These are phyloP conservation scores for Euphrasia confusa DNA, from an alignment of 257 asterid genomes.

Conservation along the genomic window DNA sequence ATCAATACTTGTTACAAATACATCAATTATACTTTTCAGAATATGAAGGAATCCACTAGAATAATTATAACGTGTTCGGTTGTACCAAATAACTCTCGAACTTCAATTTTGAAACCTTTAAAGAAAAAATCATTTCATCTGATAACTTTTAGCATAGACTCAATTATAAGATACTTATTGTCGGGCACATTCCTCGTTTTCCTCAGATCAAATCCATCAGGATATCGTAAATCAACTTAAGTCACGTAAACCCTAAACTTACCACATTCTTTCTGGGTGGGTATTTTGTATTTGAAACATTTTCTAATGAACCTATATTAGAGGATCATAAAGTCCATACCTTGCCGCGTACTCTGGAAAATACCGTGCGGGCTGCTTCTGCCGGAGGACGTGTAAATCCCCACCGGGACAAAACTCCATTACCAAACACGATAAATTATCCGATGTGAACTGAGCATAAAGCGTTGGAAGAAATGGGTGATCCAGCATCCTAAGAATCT, in stretches of 20 bases:
- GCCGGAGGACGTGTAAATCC: constrained; percentile 86
- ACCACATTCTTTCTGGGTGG: background rate
- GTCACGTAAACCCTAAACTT: background rate
- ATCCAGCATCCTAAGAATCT: constrained; percentile 78
- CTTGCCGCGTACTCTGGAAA: constrained; percentile 88
- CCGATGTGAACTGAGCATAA: constrained; percentile 82
- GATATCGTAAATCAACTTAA: too few relatives aligned
- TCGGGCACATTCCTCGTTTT: background rate
- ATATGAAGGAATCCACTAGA: constrained; percentile 12
- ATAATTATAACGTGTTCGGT: background rate
- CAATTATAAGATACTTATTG: background rate
- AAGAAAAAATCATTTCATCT: background rate
- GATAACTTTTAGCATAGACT: background rate
- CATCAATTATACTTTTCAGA: background rate
- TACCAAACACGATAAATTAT: constrained; percentile 73
- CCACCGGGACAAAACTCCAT: constrained; percentile 99
- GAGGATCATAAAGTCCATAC: constrained; percentile 33
- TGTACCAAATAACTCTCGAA: background rate
- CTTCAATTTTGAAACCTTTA: background rate
- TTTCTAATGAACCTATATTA: background rate
- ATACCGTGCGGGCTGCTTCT: constrained; percentile 70
- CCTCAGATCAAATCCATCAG: too few relatives aligned
- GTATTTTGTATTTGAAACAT: background rate
- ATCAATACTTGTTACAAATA: background rate
- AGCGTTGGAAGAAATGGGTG: constrained; percentile 97